Base-by-base conservation (phyloP, 257 asterid species). In the Leptodermis oblonga region DNA sequence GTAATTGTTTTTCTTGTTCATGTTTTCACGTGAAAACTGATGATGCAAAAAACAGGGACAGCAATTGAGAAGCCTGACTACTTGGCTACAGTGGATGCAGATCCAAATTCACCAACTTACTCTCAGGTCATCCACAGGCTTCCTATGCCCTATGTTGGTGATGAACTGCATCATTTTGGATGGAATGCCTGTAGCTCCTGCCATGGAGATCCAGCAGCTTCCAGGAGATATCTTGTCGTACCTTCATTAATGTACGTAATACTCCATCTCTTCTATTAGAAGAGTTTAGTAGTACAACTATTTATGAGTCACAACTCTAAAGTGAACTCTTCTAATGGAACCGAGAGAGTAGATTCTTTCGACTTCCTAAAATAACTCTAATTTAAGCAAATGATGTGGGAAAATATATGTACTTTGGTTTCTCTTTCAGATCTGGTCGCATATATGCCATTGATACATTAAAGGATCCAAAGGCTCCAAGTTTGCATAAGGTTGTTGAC, bases 171-270 rank as follows among this genome's bases (percentile, higher is more conserved):
- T 74, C 99, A 94, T 70, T 85, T 97, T 46, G 97, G 99, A 65
- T 94, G 99, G 99, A 94, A 94, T 78, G 48, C 99, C 39, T 94
- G 99, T 88, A 94, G 99, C 79, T 94, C 99, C 69, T 94, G 99
- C 85, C 77, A 85, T 77, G 89, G 88, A n/a, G 94, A 89, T 70
- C 72, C 96, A 5, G 83, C 86, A 4, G 92, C 92, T 76, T 25
- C 85, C n/a, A 79, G 99, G 15, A 84, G 95, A 30, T 94, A 58
- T 83, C 99, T 94, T 15, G 89, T 94, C 79, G 84, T 94, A 65
- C 99, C 99, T 70, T 79, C 99, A 0, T 86, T 94, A 11, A 75
- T 89, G 99, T 93, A 55, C 17, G 1, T 22, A 25, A 42, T 26
- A 58, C n/a, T n/a, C n/a, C n/a, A n/a, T n/a, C n/a, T n/a, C n/a